Percentiles rank a stretch among this genome's conserved stretches.
Evolutionary conservation across 208 protist genomes (phyloP).

Genomic region (Acanthamoeba healyi): DNA sequence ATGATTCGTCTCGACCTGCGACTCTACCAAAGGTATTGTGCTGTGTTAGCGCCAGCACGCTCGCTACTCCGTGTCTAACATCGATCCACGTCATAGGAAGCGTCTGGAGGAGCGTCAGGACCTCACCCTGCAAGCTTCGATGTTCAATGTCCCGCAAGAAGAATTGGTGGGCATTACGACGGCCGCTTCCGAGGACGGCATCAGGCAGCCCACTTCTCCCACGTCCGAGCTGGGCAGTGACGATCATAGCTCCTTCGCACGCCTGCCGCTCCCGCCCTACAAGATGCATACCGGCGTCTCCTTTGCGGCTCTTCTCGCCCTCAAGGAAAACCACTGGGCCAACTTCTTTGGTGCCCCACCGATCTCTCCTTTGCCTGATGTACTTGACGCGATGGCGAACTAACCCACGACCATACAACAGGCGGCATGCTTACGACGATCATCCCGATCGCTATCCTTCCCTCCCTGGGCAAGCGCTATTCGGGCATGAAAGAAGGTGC

Average conservation of each 20-base stretch:
- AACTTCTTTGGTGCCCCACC: conserved; percentile 49
- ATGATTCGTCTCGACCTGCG: conserved; percentile 13
- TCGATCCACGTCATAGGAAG: background rate
- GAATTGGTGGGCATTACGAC: background rate
- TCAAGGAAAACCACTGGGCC: conserved; percentile 63
- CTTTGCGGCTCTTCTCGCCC: background rate
- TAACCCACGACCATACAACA: too few species aligned
- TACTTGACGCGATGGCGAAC: too few species aligned
- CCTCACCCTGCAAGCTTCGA: background rate
- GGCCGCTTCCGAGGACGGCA: background rate
- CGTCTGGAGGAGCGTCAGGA: conserved; percentile 21
- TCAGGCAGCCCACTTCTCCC: background rate
- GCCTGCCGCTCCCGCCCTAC: conserved; percentile 7
- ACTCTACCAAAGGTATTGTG: background rate
- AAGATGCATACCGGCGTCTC: background rate
- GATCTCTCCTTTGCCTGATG: too few species aligned
- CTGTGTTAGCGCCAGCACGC: background rate
- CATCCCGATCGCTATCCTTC: conserved; percentile 11
- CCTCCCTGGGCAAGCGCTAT: conserved; percentile 23
- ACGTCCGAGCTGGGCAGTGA: background rate
- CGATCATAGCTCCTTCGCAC: background rate
- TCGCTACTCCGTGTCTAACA: too few species aligned
- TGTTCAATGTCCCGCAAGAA: background rate
- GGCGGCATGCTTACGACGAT: conserved; percentile 1
- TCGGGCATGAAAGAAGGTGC: conserved; percentile 50